Evolutionary conservation across 2,329 filamentous ascomycete genomes (phyloP).

Genomic region (Hypoxylon sp.): DNA sequence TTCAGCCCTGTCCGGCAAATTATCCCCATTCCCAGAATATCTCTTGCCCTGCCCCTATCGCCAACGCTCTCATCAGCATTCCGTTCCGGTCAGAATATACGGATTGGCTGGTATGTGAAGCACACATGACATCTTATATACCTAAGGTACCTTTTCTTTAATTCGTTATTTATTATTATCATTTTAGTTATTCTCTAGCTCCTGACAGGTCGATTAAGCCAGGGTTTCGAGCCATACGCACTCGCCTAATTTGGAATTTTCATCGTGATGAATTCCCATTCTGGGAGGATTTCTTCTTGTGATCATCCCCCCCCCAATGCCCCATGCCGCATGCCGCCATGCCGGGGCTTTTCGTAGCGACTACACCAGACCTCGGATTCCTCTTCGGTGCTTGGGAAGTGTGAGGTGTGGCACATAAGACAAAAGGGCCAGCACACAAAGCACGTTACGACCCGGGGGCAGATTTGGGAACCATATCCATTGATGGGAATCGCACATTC

Average conservation of each 20-base stretch:
- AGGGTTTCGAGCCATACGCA: conserved; percentile 9
- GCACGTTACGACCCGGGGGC: conserved; percentile 31
- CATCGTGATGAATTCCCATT: conserved; percentile 35
- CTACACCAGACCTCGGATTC: conserved; percentile 29
- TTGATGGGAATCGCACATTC: conserved; percentile 10
- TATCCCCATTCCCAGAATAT: conserved; percentile 35
- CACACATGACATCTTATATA: conserved; percentile 1
- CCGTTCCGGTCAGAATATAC: conserved; percentile 22
- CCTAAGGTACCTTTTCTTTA: neutral
- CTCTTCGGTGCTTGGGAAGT: conserved; percentile 22
- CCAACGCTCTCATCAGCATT: conserved; percentile 39
- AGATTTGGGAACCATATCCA: conserved; percentile 28
- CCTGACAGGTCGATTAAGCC: conserved; percentile 15
- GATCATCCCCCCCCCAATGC: conserved; percentile 14
- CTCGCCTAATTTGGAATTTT: conserved; percentile 34
- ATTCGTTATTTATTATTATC: neutral
- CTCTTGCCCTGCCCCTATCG: conserved; percentile 18
- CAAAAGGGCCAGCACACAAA: conserved; percentile 15
- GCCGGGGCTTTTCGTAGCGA: conserved; percentile 23
- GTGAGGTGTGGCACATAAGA: conserved; percentile 39
- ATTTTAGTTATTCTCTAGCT: conserved; percentile 11
- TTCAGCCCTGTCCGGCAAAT: conserved; percentile 41
- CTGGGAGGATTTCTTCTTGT: conserved; percentile 25
- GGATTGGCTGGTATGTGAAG: conserved; percentile 20
- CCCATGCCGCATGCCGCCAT: conserved; percentile 1